phyloP scores from a whole-genome alignment of 208 protist genomes.

The Leishmania turanica region DNA sequence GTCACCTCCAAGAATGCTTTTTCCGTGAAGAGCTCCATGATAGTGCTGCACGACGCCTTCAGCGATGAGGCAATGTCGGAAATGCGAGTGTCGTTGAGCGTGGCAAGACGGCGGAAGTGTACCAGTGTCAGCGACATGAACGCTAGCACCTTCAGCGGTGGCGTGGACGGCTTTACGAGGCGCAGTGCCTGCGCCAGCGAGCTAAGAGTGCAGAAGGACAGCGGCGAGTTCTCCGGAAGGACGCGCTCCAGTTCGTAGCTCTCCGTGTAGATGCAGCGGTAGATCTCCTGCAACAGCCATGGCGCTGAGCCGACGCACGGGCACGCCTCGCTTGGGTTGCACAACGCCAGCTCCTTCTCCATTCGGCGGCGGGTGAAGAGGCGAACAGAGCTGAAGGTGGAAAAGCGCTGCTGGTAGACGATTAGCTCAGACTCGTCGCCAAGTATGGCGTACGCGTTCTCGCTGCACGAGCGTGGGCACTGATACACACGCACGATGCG shows the following conservation, averaged over 20 bases:
- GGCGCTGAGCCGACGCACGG: constrained; percentile 37
- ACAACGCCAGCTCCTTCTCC: constrained; percentile 44
- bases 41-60: constrained; percentile 54
- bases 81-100: constrained; percentile 50
- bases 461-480: constrained; percentile 57
- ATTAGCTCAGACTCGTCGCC: constrained; percentile 81
- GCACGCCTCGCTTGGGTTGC: constrained; percentile 31
- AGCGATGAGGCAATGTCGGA: constrained; percentile 60
- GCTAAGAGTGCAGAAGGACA: constrained; percentile 47
- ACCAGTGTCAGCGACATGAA: constrained; percentile 63
- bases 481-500: constrained; percentile 71
- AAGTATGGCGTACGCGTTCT: constrained; percentile 72
- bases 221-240: constrained; percentile 47
- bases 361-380: constrained; percentile 43
- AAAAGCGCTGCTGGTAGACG: constrained; percentile 77
- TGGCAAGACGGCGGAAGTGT: constrained; percentile 58
- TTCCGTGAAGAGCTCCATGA: constrained; percentile 60
- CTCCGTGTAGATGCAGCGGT: constrained; percentile 68
- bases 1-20: constrained; percentile 54
- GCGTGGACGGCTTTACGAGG: constrained; percentile 28
- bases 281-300: constrained; percentile 69
- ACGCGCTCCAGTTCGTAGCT: constrained; percentile 67
- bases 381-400: constrained; percentile 58
- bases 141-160: constrained; percentile 55
- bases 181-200: constrained; percentile 43